Base-by-base conservation (phyloP, 352 stramenopile genomes). In the Phytophthora constricta region DNA sequence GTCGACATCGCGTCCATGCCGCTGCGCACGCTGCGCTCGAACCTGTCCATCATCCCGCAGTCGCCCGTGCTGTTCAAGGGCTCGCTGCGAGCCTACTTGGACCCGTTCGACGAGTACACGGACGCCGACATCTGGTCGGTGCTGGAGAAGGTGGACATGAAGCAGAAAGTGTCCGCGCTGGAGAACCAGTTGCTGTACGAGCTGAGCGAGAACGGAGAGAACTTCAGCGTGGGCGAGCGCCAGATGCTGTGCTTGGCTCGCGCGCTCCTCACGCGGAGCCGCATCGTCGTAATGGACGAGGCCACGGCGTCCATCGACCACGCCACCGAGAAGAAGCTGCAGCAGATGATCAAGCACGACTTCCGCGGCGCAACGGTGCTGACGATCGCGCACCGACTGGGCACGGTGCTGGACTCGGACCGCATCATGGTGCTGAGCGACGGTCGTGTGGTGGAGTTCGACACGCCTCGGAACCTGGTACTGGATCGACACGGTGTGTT, bases 251-350 rank as follows among this genome's bases (percentile, higher is more conserved):
- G 91, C 61, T 78, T 99, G 50, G 96, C 86, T 37, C 71, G 96
- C 42, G 93, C 95, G 8, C 68, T 98, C 43, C 68, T 98, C 5
- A 70, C 76, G 5, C 80, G 95, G 28, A 87, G 86, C 20, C 43
- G 57, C 19, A 93, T 98, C 42, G 66, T 99, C 19, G 66, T 98
- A 2, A 93, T 98, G 75, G 96, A 99, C 59, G 96, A 99, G 76
- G 94, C 93, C 3, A 98, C 93, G 5, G 80, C 82, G n/a, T 82
- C 74, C 19, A 82, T 89, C 54, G 81, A 89, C 46, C 57, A 51
- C 59, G 66, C 72, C 26, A 84, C 68, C 27, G 89, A 97, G 74
- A 41, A 63, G 14, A 66, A 74, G 20, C 90, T 92, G 52, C 78
- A 82, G 62, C 65, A 72, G 10, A 90, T 87, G 39, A 93, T 98